These are phyloP conservation scores for Nematodospora anomalae DNA, from an alignment of 1,139 yeast species.

Conservation along the genomic window DNA sequence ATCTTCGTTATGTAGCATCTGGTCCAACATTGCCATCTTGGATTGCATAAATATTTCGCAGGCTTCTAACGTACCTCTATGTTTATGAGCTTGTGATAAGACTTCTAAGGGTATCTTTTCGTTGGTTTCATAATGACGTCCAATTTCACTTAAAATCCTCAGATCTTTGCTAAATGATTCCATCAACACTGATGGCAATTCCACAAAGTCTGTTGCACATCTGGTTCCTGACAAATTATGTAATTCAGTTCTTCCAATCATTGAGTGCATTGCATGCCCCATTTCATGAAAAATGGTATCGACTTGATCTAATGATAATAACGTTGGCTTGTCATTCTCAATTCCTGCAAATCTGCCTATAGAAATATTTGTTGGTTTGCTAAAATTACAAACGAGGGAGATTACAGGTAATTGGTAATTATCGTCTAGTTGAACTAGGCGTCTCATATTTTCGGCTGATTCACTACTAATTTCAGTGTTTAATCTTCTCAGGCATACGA, in stretches of 20 bases:
- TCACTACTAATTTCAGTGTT: conserved; percentile 34
- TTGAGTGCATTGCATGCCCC: conserved; percentile 99
- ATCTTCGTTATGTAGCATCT: conserved; percentile 57
- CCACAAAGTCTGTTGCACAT: conserved; percentile 95
- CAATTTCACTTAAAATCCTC: conserved; percentile 70
- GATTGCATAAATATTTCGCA: conserved; percentile 86
- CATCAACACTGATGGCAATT: conserved; percentile 92
- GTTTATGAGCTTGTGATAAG: conserved; percentile 51
- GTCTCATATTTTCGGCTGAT: conserved; percentile 29
- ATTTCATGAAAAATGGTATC: conserved; percentile 96
- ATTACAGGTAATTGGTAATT: conserved; percentile 84
- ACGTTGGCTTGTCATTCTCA: conserved; percentile 31
- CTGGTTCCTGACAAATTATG: conserved; percentile 95
- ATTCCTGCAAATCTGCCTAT: conserved; percentile 31
- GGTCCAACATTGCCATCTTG: conserved; percentile 88
- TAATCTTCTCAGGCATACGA: conserved; percentile 79
- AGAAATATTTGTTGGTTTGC: conserved; percentile 25
- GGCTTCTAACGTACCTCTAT: conserved; percentile 55
- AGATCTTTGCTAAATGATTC: conserved; percentile 87
- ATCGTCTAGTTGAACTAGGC: conserved; percentile 51
- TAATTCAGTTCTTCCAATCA: conserved; percentile 86
- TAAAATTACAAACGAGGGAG: conserved; percentile 84
- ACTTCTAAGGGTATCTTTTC: conserved; percentile 55
- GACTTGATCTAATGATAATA: conserved; percentile 74
- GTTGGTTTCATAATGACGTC: conserved; percentile 71